Base-by-base conservation (phyloP, 805 yeast species). In the Myxozyma neotropica region DNA sequence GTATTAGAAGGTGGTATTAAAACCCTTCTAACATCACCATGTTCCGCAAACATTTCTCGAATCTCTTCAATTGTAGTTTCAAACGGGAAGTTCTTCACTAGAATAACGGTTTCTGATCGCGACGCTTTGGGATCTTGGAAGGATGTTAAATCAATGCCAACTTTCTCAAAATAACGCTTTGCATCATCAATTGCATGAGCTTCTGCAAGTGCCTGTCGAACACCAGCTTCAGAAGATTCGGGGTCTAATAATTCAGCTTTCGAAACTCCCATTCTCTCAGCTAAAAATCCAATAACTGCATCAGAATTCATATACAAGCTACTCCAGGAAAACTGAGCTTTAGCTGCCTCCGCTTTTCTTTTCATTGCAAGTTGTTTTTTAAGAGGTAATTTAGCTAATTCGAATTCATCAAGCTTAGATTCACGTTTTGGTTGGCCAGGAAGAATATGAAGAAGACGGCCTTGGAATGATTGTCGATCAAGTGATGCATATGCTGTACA, bases 1-100 rank as follows among this genome's bases (percentile, higher is more conserved):
- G 97, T 91, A 8, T 97, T 98, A 4, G 95, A 88, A 4, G 97
- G 96, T 15, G 99, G 99, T 90, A 94, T 88, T 63, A 94, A 75
- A 17, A 91, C 78, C 67, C 96, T 81, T 64, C 83, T 84, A 27
- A 94, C 69, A 64, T 87, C 87, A 55, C 99, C 99, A 73, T 82
- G 84, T 39, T 85, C 86, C 1, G 86, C 74, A 69, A 94, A 94
- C 69, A 93, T 71, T 62, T 89, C 96, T 23, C 90, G 85, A 31
- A 94, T 72, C 67, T 94, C 98, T 59, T 84, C 88, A 17, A 80
- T 76, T 0, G 89, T 83, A 0, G 97, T 92, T 24, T 94, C 96
- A 72, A 76, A 88, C 13, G 97, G 96, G 70, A 94, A 88, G 73
- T 94, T 94, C 75, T 94, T 94, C 26, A 90, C 89, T 53, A 94